These are phyloP conservation scores for Hysterangium stoloniferum DNA, from an alignment of 768 basidiomycete species.

Conservation along the genomic window DNA sequence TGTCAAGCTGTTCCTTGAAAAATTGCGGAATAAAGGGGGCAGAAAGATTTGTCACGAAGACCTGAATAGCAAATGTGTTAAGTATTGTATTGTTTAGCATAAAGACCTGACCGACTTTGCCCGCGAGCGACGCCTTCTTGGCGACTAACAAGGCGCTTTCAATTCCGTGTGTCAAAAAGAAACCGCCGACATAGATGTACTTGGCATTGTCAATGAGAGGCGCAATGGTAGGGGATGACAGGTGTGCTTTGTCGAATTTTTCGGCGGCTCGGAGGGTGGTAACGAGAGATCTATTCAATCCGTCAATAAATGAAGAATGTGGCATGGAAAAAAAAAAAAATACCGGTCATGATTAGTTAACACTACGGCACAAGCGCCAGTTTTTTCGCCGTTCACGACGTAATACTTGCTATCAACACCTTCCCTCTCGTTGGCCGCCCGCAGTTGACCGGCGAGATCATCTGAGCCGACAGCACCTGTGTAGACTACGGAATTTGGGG, in stretches of 20 bases:
- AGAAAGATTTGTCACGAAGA: constrained; percentile 87
- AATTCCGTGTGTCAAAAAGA: constrained; percentile 91
- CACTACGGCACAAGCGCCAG: constrained; percentile 94
- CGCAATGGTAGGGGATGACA: constrained; percentile 67
- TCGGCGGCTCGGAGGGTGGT: constrained; percentile 89
- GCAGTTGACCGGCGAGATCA: constrained; percentile 81
- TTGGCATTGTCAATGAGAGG: constrained; percentile 73
- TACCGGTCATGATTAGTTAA: constrained; percentile 91
- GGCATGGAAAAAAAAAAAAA: constrained; percentile 18
- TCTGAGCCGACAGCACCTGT: constrained; percentile 93
- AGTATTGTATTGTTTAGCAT: not conserved
- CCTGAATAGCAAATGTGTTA: no score
- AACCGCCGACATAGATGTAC: constrained; percentile 92
- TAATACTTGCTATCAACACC: constrained; percentile 84
- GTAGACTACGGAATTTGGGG: constrained; percentile 83
- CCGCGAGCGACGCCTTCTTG: constrained; percentile 63
- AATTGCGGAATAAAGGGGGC: constrained; percentile 97
- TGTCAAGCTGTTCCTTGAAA: constrained; percentile 74
- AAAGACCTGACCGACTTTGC: constrained; percentile 50
- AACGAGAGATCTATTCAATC: constrained; percentile 65
- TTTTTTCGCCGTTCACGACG: constrained; percentile 79
- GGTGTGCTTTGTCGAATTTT: constrained; percentile 75
- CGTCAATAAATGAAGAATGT: not conserved
- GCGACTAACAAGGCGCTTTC: constrained; percentile 64
- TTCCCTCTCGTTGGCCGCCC: constrained; percentile 85